Evolutionary conservation across 2,329 filamentous ascomycete genomes (phyloP).

Genomic region (Venturia asperata): DNA sequence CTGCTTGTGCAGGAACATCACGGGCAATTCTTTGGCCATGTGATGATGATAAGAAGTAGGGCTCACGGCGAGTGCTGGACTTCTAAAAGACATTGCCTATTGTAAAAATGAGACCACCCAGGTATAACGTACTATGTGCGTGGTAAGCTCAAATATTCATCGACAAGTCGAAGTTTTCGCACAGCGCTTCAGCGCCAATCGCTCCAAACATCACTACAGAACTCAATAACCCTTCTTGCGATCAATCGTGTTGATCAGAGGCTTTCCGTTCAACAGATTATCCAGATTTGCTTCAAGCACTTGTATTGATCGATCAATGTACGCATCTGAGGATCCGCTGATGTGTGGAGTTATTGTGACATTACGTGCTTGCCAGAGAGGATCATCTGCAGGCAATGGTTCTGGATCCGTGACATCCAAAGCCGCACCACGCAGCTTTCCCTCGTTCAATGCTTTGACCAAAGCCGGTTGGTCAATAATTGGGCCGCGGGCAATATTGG

Average conservation of each 20-base stretch:
- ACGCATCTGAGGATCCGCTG: conserved; percentile 48
- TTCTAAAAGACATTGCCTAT: too few relatives aligned
- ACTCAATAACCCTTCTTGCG: conserved; percentile 54
- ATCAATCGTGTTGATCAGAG: conserved; percentile 55
- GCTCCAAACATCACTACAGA: neutral
- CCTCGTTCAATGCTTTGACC: conserved; percentile 52
- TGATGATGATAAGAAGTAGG: too few relatives aligned
- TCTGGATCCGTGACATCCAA: conserved; percentile 76
- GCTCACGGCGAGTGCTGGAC: too few relatives aligned
- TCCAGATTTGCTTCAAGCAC: conserved; percentile 53
- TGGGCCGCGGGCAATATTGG: conserved; percentile 63
- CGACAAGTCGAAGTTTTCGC: neutral
- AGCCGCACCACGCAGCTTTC: conserved; percentile 57
- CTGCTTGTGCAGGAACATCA: neutral
- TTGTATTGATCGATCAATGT: conserved; percentile 50
- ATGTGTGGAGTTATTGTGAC: conserved; percentile 63
- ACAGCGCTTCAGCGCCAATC: neutral
- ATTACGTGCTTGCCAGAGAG: conserved; percentile 64
- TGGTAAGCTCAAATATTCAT: neutral
- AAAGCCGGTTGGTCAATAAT: conserved; percentile 57
- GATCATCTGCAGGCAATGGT: conserved; percentile 60
- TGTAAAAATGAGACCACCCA: neutral
- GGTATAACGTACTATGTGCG: neutral
- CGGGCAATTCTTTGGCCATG: too few relatives aligned
- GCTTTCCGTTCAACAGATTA: conserved; percentile 45